Evolutionary conservation across 2,329 filamentous ascomycete genomes (phyloP), one percentile per base, ranked within the genome.

Genomic region (Arthroderma uncinatum): DNA sequence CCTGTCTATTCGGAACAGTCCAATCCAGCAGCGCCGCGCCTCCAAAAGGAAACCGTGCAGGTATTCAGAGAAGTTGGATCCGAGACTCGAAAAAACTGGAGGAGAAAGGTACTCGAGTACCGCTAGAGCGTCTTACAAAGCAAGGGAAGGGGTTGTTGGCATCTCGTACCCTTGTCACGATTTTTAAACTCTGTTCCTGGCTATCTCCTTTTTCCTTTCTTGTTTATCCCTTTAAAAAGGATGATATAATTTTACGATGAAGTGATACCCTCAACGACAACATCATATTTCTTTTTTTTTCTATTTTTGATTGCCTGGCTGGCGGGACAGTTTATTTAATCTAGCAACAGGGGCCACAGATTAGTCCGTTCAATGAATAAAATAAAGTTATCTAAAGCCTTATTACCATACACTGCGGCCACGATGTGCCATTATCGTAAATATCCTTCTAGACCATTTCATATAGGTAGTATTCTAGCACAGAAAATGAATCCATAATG

Each of bases 51-150:
- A 56, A 63, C 64, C 3, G 62, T 67, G n/a, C 66, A 71, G 53
- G 58, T 68, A 50, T 63, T 71, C 59, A 63, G 61, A 9, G 64
- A 69, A 52, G 62, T 59, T 23, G 69, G 70, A 55, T 44, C 53
- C 14, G 23, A 23, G 21, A 33, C 53, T 40, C 61, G 58, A 19
- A 63, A 69, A 14, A 69, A 68, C 8, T 73, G 68, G 66, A 66
- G 64, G 58, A 64, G 71, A 23, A 62, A 67, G 44, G 65, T 72
- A 50, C 59, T 72, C 9, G 70, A 73, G 56, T 73, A 71, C 59
- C 66, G 60, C 39, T 72, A 62, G 47, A 23, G 8, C 1, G 21
- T 23, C 4, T 42, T 42, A 19, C 16, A 23, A 44, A 44, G 40
- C 40, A 23, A 21, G 12, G 9, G 9, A n/a, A 21, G 2, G 36